Evolutionary conservation across 805 yeast genomes (phyloP).

Genomic region (Priceomyces carsonii): DNA sequence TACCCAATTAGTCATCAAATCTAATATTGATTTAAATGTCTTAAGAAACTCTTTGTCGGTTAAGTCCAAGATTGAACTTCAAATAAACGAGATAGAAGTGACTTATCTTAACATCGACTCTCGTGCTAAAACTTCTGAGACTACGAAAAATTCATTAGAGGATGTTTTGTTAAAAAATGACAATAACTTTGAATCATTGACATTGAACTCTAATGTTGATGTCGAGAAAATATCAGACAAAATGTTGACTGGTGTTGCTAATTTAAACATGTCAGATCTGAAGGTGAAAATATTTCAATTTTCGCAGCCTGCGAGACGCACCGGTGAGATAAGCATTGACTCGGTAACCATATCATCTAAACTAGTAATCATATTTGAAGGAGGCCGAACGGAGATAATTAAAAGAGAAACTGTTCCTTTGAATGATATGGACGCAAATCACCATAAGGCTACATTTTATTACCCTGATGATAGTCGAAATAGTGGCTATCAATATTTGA

Average conservation of each 20-base stretch:
- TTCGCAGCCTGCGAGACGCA: slow-evolving; percentile 16
- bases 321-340: slow-evolving; percentile 25
- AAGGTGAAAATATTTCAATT: slow-evolving; percentile 20
- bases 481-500: neutral
- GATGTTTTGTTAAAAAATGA: slow-evolving; percentile 4
- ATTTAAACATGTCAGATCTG: slow-evolving; percentile 1
- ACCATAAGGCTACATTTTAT: slow-evolving; percentile 1
- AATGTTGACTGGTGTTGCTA: neutral
- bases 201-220: neutral
- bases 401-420: neutral
- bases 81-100: slow-evolving; percentile 12
- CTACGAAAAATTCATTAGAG: slow-evolving; percentile 1
- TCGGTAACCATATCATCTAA: slow-evolving; percentile 14
- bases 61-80: slow-evolving; percentile 5
- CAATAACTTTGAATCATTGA: neutral
- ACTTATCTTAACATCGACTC: slow-evolving; percentile 6
- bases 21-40: slow-evolving; percentile 8
- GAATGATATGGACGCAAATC: neutral
- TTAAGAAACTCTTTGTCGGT: slow-evolving; percentile 10
- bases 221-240: neutral
- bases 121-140: neutral
- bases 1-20: slow-evolving; percentile 19
- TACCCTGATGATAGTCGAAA: neutral
- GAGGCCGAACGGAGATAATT: neutral
- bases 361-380: slow-evolving; percentile 4